Evolutionary conservation across 2,329 filamentous ascomycete species (phyloP), one percentile per base, ranked within the genome.

Genomic region (Pseudogymnoascus destructans): DNA sequence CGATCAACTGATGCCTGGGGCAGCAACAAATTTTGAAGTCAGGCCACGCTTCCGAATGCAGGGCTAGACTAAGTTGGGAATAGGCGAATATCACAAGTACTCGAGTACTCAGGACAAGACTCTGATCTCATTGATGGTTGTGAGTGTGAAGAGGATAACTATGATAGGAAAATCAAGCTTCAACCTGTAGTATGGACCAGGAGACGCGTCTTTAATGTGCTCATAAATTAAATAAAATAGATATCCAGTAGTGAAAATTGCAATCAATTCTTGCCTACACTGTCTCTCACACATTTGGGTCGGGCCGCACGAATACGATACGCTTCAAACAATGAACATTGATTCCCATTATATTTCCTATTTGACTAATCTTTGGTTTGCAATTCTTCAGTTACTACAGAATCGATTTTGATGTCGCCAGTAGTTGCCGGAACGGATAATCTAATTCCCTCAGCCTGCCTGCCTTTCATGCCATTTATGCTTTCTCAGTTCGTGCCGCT

Each of bases 401-500:
- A 52, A 52, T 52, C 46, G 46, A 30, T 52, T 30, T 52, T 30
- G 46, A 52, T 30, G 46, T 52, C 15, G 46, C 46, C 46, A 52
- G 46, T 52, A 52, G 46, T 52, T 19, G 46, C 46, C 46, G 46
- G 25, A 52, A 52, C 46, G 46, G 46, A 52, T 52, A 52, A 52
- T 52, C 46, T 52, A 52, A 52, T 52, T 52, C 46, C 25, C 46
- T 52, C 46, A 52, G n/a, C 46, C 46, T 52, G 42, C 42, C 23
- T 49, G 5, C 40, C 42, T 11, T 15, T 52, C 46, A 32, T 52
- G 5, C 25, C 46, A 52, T 52, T 25, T 52, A 52, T 52, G 15
- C 46, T 52, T 35, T 65, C 57, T 66, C 72, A 77, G 68, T 71
- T 77, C 57, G 75, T 74, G 66, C 75, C 75, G 60, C 75, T 76